Conservation (phyloP, 2,329 filamentous ascomycete genomes). For the Colletotrichum costaricense region DNA sequence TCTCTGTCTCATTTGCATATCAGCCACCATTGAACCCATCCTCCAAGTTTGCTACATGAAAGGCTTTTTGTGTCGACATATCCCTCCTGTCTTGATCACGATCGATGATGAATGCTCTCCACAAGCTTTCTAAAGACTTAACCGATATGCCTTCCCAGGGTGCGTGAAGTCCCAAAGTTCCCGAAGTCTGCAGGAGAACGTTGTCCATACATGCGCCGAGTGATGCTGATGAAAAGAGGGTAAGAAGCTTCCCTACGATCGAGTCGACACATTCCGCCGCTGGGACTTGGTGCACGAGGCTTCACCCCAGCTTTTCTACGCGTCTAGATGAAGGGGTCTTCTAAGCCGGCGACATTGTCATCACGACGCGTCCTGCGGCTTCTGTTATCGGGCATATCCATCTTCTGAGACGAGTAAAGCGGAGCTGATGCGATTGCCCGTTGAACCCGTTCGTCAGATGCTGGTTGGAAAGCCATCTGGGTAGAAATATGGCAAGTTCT, state of each 20-base stretch:
- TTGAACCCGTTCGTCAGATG: constrained; percentile 6
- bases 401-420: constrained; percentile 17
- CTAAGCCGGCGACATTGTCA: constrained; percentile 22
- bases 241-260: background rate
- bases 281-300: background rate
- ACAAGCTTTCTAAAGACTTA: constrained; percentile 22
- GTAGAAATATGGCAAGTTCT: constrained; percentile 11
- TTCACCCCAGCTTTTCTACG: background rate
- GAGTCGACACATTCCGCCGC: background rate
- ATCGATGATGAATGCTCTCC: constrained; percentile 21
- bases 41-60: constrained; percentile 17
- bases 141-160: background rate
- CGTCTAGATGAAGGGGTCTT: constrained; percentile 31
- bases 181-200: constrained; percentile 1
- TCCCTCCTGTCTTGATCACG: background rate
- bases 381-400: background rate
- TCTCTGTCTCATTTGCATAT: constrained; percentile 32
- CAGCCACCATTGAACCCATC: constrained; percentile 32
- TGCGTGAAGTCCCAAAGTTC: background rate
- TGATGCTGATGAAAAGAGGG: constrained; percentile 27
- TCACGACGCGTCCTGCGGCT: background rate
- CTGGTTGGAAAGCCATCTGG: constrained; percentile 23
- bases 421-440: constrained; percentile 25
- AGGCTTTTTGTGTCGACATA: constrained; percentile 11
- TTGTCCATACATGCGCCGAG: constrained; percentile 24